A percentile compares a stretch with the other conserved stretches of the same genome.
Evolutionary conservation across 768 basidiomycete species (phyloP).

Genomic region (Hericium rajendrae): DNA sequence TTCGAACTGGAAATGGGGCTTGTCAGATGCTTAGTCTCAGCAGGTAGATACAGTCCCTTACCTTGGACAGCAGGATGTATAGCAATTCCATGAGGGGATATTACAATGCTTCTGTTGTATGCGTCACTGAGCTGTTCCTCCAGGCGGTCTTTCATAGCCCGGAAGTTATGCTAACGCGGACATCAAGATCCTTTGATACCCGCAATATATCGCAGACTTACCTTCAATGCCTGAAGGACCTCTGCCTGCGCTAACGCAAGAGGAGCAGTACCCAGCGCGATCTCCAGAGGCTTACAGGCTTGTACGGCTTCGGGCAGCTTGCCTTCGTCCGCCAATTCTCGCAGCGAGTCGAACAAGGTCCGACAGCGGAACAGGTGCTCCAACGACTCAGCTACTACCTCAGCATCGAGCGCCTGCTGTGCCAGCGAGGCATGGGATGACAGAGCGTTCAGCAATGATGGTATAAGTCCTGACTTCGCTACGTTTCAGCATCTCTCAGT

Average conservation of each 20-base stretch:
- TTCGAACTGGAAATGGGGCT: constrained; percentile 38
- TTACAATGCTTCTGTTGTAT: constrained; percentile 46
- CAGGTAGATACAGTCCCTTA: constrained; percentile 13
- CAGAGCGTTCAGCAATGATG: constrained; percentile 45
- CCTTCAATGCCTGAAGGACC: constrained; percentile 51
- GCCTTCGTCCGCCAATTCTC: constrained; percentile 41
- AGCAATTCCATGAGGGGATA: constrained; percentile 39
- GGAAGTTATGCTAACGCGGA: constrained; percentile 40
- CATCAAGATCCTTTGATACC: background rate
- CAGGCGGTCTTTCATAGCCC: constrained; percentile 43
- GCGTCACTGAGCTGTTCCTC: constrained; percentile 70
- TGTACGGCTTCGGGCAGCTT: constrained; percentile 54
- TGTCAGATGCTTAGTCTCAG: background rate
- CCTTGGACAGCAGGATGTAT: constrained; percentile 44
- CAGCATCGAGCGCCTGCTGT: constrained; percentile 51
- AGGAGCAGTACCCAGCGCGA: constrained; percentile 38
- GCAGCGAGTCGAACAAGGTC: constrained; percentile 34
- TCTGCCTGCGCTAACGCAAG: constrained; percentile 38
- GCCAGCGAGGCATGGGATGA: constrained; percentile 52
- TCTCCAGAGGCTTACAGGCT: constrained; percentile 32
- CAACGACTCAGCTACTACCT: constrained; percentile 39
- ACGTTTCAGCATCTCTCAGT: constrained; percentile 4
- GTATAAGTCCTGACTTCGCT: constrained; percentile 57
- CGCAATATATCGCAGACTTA: constrained; percentile 23
- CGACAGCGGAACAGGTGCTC: constrained; percentile 47